A percentile compares a stretch with the other conserved stretches of the same genome.
These are phyloP conservation scores for Harrya chromipes DNA, from an alignment of 768 basidiomycete species.

Conservation along the genomic window DNA sequence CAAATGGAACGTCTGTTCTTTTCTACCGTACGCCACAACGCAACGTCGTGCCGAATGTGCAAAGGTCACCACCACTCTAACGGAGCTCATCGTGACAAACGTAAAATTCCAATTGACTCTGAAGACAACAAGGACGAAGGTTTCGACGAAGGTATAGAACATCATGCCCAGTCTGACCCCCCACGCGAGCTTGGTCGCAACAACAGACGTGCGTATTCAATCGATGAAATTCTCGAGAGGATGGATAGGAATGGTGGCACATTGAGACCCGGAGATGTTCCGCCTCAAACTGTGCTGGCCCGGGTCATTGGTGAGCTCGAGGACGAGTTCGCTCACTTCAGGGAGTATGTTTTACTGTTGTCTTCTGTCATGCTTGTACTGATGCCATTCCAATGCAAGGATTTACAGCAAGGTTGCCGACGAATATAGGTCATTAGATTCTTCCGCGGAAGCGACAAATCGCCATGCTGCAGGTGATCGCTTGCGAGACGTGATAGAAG, in stretches of 20 bases:
- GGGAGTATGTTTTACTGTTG: constrained; percentile 56
- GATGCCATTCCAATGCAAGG: constrained; percentile 40
- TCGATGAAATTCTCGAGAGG: constrained; percentile 27
- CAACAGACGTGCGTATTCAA: constrained; percentile 6
- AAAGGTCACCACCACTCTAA: constrained; percentile 46
- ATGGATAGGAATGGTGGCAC: constrained; percentile 25
- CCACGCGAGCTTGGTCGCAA: constrained; percentile 3
- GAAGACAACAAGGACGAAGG: constrained; percentile 14
- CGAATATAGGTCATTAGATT: constrained; percentile 88
- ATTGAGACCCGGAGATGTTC: constrained; percentile 40
- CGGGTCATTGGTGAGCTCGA: constrained; percentile 86
- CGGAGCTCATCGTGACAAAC: constrained; percentile 36
- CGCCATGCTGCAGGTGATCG: constrained; percentile 87
- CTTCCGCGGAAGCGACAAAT: constrained; percentile 75
- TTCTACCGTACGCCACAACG: constrained; percentile 72
- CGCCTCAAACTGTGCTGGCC: constrained; percentile 84
- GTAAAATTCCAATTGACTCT: not conserved
- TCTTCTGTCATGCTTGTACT: not conserved
- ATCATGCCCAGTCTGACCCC: not conserved
- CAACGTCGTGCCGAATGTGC: constrained; percentile 62
- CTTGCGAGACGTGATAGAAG: constrained; percentile 86
- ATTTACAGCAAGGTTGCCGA: constrained; percentile 90
- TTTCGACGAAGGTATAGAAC: constrained; percentile 12
- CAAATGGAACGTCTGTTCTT: constrained; percentile 80
- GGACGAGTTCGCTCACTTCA: constrained; percentile 94